Evolutionary conservation across 1,284 basidiomycete genomes (phyloP).

Genomic region (Hymenochaete sp.): DNA sequence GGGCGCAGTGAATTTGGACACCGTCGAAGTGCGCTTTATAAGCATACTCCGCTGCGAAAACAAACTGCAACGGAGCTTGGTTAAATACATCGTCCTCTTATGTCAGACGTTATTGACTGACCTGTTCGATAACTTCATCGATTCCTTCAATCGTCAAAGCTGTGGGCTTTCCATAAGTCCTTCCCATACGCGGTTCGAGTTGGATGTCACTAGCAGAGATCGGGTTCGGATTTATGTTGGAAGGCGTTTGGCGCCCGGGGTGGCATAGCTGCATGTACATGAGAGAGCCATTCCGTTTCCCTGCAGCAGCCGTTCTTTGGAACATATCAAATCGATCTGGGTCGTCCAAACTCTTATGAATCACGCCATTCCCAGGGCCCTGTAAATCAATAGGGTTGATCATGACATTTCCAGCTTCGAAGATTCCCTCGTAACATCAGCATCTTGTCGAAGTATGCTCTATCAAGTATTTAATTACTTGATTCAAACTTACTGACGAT

Average conservation of each 20-base stretch:
- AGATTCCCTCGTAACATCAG: background rate
- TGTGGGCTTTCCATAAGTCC: conserved; percentile 25
- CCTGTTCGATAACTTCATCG: conserved; percentile 26
- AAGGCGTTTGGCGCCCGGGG: conserved; percentile 25
- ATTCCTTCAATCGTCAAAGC: conserved; percentile 26
- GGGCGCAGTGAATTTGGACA: conserved; percentile 24
- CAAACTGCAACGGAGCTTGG: conserved; percentile 22
- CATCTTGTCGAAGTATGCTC: too few species aligned
- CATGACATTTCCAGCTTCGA: conserved; percentile 7
- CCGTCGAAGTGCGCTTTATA: conserved; percentile 30
- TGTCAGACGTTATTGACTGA: background rate
- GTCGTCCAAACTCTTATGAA: conserved; percentile 15
- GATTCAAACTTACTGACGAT: background rate
- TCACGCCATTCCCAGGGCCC: conserved; percentile 15
- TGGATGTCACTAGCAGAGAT: conserved; percentile 27
- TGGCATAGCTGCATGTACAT: conserved; percentile 35
- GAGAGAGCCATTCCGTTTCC: conserved; percentile 33
- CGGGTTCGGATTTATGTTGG: conserved; percentile 24
- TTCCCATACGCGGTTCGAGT: conserved; percentile 6
- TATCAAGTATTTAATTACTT: background rate
- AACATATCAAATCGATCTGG: conserved; percentile 28
- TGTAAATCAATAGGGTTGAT: conserved; percentile 12
- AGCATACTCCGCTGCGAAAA: conserved; percentile 26
- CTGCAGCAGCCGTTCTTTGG: conserved; percentile 26
- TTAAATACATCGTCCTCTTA: background rate